These are phyloP conservation scores for Crucihimalaya himalaica DNA, from an alignment of 345 rosid species.

Conservation along the genomic window DNA sequence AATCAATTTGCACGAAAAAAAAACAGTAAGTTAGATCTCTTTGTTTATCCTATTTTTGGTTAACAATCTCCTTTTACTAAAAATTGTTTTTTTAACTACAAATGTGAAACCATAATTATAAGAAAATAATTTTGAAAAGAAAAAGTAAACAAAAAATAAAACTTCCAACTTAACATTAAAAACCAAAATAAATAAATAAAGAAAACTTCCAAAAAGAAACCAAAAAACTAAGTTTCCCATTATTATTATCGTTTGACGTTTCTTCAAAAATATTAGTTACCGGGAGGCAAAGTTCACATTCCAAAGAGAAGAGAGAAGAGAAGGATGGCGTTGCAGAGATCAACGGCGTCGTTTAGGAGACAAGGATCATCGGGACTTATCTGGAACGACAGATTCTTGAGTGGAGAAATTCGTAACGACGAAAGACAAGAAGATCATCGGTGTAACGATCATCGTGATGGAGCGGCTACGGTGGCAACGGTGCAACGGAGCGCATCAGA, in stretches of 20 bases:
- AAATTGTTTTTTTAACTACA: not conserved
- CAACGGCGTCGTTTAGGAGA: conserved; percentile 74
- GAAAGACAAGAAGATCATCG: conserved; percentile 37
- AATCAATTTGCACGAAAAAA: not conserved
- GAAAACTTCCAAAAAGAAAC: not conserved
- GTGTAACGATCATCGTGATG: conserved; percentile 38
- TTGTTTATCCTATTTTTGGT: conserved; percentile 16
- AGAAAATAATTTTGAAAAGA: not conserved
- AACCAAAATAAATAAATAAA: not conserved
- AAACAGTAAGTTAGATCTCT: not conserved
- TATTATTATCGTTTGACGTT: not conserved
- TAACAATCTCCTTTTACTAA: not conserved
- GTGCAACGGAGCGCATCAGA: conserved; percentile 46
- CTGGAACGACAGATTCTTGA: conserved; percentile 67
- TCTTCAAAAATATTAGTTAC: not conserved
- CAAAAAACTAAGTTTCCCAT: conserved; percentile 4
- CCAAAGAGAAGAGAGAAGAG: conserved; percentile 11
- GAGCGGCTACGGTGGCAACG: not conserved
- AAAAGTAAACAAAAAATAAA: not conserved
- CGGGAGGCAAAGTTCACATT: conserved; percentile 9
- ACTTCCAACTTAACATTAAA: not conserved
- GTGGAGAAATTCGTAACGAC: conserved; percentile 48
- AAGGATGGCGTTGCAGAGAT: conserved; percentile 57
- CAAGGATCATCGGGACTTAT: conserved; percentile 86
- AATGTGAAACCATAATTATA: conserved; percentile 21